Evolutionary conservation across 768 basidiomycete genomes (phyloP).

Genomic region (Cyathus striatus): DNA sequence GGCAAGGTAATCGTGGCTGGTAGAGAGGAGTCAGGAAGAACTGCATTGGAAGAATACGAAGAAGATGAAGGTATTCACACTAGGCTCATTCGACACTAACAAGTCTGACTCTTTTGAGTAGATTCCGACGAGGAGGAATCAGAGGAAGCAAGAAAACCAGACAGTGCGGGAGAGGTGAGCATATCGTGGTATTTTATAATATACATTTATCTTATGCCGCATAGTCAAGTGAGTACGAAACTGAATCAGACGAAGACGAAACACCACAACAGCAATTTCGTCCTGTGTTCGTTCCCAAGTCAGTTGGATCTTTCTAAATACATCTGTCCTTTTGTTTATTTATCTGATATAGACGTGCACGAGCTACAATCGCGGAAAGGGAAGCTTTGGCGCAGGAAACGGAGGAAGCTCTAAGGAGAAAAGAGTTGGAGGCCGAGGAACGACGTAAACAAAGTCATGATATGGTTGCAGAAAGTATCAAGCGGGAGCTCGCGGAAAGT

Average conservation of each 20-base stretch:
- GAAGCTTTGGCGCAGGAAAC: conserved; percentile 66
- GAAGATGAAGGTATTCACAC: conserved; percentile 30
- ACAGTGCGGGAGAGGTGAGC: too few relatives aligned
- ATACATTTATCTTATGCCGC: neutral
- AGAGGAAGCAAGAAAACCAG: neutral
- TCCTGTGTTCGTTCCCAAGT: conserved; percentile 96
- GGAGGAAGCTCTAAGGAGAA: conserved; percentile 66
- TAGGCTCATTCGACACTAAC: too few relatives aligned
- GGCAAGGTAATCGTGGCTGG: conserved; percentile 81
- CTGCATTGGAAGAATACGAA: conserved; percentile 44
- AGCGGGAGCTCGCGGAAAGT: conserved; percentile 90
- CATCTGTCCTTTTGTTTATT: conserved; percentile 4
- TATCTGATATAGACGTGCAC: conserved; percentile 52
- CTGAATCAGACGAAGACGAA: conserved; percentile 74
- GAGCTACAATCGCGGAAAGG: conserved; percentile 65
- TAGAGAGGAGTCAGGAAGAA: conserved; percentile 73
- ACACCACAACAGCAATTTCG: conserved; percentile 74
- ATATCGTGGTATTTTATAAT: too few relatives aligned
- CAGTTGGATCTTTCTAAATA: conserved; percentile 17
- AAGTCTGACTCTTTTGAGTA: conserved; percentile 4
- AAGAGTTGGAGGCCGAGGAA: conserved; percentile 75
- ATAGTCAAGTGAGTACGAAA: conserved; percentile 84
- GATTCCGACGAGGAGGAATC: conserved; percentile 6
- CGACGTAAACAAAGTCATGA: conserved; percentile 86
- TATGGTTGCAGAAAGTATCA: conserved; percentile 91